phyloP scores from a whole-genome alignment of 139 green algal genomes.

The Closterium sp. region DNA sequence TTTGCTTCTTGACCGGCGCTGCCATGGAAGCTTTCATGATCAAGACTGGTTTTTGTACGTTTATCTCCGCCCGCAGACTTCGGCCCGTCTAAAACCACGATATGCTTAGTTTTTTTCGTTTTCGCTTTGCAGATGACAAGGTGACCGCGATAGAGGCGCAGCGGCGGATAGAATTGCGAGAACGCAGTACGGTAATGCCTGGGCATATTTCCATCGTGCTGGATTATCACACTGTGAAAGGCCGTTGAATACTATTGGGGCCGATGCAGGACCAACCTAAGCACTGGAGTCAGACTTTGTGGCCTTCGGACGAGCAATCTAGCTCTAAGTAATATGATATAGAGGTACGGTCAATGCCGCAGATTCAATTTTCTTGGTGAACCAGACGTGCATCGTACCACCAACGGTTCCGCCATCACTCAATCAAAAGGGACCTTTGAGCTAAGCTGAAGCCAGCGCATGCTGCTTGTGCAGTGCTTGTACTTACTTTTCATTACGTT shows the following conservation, averaged over 20 bases:
- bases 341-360: neutral
- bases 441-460: neutral
- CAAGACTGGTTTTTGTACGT: conserved; percentile 79
- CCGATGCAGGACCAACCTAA: neutral
- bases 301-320: neutral
- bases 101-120: neutral
- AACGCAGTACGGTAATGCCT: neutral
- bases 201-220: no score
- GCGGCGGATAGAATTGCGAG: neutral
- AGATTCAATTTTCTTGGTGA: neutral
- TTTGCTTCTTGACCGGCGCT: conserved; percentile 60
- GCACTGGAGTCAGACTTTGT: neutral
- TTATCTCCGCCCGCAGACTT: neutral
- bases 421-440: neutral
- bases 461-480: neutral
- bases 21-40: conserved; percentile 91
- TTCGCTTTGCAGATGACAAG: neutral
- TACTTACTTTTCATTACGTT: no score
- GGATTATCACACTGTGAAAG: no score
- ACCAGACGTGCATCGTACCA: neutral
- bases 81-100: no score
- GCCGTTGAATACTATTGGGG: no score
- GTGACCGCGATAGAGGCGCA: neutral
- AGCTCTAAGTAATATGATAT: neutral
- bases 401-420: neutral